Base-by-base conservation (phyloP, 768 basidiomycete genomes). In the Boletellus ananiceps region DNA sequence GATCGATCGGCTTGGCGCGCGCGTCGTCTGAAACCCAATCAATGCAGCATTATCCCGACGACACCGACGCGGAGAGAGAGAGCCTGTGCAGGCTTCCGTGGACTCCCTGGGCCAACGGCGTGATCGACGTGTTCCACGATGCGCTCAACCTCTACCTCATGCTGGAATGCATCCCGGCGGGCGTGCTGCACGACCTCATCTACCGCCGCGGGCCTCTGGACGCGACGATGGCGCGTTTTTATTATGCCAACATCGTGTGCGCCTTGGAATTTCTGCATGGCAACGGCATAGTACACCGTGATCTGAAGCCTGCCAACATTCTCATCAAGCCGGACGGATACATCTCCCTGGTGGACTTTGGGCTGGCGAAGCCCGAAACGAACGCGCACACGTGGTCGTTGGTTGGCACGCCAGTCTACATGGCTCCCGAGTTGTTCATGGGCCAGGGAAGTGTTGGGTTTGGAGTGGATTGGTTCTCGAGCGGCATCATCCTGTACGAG, bases 271-370 rank as follows among this genome's bases (percentile, higher is more conserved):
- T 77, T 56, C 59, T 84, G 2, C 73, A 78, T 45, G 47, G 50
- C 0, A 60, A 71, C 8, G 68, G 66, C n/a, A 65, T 81, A 42
- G 69, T 73, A 7, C 80, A 82, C 49, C 71, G 79, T 16, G 80
- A 83, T 57, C 47, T 84, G 16, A 82, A 83, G 57, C 80, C 81
- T 2, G 74, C 73, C 16, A 83, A 82, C 43, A 72, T 84, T 41
- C 70, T 83, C 44, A 46, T 84, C 49, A 79, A 77, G 37, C 56
- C 69, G 2, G 78, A 80, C 57, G 82, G 81, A 21, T 83, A 83
- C 55, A 67, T 82, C 23, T 60, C 66, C 48, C 51, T 84, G 1
- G 71, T 71, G 8, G 81, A 83, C 56, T 79, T 84, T 54, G 80
- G 80, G 3, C 50, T 65, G 19, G 68, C 75, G 1, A 54, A 61